Evolutionary conservation across 139 green algal species (phyloP), one percentile per base, ranked within the genome.

Genomic region (Chloropicon primus): DNA sequence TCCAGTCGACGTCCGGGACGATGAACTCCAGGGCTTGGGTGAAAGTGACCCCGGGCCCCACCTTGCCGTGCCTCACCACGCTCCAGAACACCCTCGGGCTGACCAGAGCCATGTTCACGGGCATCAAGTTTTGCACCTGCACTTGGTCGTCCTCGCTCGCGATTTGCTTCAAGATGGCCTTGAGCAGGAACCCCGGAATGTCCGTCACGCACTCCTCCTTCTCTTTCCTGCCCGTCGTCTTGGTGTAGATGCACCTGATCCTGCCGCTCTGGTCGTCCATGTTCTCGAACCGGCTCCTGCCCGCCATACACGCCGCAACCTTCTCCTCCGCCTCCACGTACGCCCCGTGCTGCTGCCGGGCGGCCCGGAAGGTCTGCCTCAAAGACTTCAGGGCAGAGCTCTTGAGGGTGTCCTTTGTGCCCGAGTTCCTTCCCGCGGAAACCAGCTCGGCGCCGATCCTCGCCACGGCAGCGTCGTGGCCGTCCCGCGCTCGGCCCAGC

Each of bases 61-160:
- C 72, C 21, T 3, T 26, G 21, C 26, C 79, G 80, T 84, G 80
- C 25, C 77, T 71, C 3, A 84, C 80, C 23, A 84, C 62, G 25
- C 54, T 23, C 80, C 80, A 84, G 24, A 84, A 84, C 2, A 84
- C 76, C 1, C 80, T 54, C 24, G 80, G 80, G 0, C 25, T 78
- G 21, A 80, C 76, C 26, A 84, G 28, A 2, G 80, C 80, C 76
- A 84, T 84, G 2, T 22, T 28, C 25, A 28, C 76, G 23, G 80
- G 80, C 2, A 23, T 28, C 26, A 84, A 41, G 26, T 84, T 82
- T 22, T 53, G 24, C 3, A 41, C 27, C 23, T 23, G 25, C 25
- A 75, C 76, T 2, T 41, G 28, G 26, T 80, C 76, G 3, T 5
- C 10, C 25, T 80, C 76, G 1, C 25, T 41, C 25, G 76, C 76